A percentile compares a stretch with the other conserved stretches of the same genome.
Conservation (phyloP, 495 filamentous ascomycete species). For the Podospora tetraspora region DNA sequence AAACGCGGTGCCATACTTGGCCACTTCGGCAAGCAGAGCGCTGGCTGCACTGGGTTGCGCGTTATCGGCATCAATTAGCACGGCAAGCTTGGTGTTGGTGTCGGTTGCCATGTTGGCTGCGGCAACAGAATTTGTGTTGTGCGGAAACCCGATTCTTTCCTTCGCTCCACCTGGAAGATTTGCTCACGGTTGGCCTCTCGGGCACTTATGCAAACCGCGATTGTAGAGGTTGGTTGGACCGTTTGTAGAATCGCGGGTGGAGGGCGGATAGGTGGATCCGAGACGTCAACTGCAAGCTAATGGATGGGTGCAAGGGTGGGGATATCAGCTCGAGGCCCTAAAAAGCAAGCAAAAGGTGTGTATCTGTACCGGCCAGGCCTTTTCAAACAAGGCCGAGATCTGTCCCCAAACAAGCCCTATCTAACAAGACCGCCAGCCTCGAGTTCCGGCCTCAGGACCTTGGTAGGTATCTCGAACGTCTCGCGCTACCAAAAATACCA, state of each 20-base stretch:
- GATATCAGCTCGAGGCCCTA: too few relatives aligned
- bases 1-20: slow-evolving; percentile 13
- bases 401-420: too few relatives aligned
- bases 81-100: slow-evolving; percentile 11
- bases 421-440: too few relatives aligned
- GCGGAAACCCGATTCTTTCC: not conserved
- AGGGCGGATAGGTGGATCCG: too few relatives aligned
- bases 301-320: too few relatives aligned
- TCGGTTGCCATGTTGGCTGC: slow-evolving; percentile 9
- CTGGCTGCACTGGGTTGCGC: not conserved
- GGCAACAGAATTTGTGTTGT: not conserved
- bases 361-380: too few relatives aligned
- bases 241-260: not conserved
- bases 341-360: too few relatives aligned
- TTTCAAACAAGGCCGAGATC: too few relatives aligned
- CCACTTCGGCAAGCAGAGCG: slow-evolving; percentile 11
- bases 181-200: not conserved
- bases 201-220: not conserved
- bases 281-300: too few relatives aligned
- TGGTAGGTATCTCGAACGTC: too few relatives aligned
- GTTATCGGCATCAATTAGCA: slow-evolving; percentile 19
- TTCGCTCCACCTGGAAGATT: not conserved
- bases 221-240: not conserved
- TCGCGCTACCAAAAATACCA: too few relatives aligned
- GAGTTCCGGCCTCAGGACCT: too few relatives aligned